Evolutionary conservation across 495 filamentous ascomycete genomes (phyloP).

Genomic region (Talaromyces liani): DNA sequence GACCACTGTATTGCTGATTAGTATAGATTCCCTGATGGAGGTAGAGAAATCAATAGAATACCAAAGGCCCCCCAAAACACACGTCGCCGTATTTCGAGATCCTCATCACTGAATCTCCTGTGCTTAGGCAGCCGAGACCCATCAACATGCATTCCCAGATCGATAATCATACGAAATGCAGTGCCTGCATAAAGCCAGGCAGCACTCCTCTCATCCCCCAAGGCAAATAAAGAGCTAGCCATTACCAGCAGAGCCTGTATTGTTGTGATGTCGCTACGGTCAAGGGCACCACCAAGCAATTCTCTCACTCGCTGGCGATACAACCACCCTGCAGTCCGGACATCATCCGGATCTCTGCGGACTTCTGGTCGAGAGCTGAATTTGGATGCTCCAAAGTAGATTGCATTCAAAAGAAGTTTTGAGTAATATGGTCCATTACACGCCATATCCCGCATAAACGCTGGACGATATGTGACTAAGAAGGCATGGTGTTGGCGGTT

Average conservation of each 20-base stretch:
- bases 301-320: slow-evolving; percentile 32
- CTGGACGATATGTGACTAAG: slow-evolving; percentile 24
- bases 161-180: slow-evolving; percentile 39
- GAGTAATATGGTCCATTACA: slow-evolving; percentile 37
- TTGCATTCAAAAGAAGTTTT: slow-evolving; percentile 39
- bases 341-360: slow-evolving; percentile 25
- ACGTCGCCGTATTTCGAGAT: slow-evolving; percentile 33
- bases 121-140: slow-evolving; percentile 12
- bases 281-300: slow-evolving; percentile 29
- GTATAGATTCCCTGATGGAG: not conserved
- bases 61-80: slow-evolving; percentile 36
- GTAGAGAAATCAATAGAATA: slow-evolving; percentile 13
- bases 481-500: slow-evolving; percentile 30
- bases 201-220: slow-evolving; percentile 32
- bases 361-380: slow-evolving; percentile 24
- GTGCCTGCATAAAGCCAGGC: slow-evolving; percentile 40
- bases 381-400: slow-evolving; percentile 35
- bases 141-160: slow-evolving; percentile 35
- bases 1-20: slow-evolving; percentile 16
- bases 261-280: slow-evolving; percentile 36
- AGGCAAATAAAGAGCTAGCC: slow-evolving; percentile 30
- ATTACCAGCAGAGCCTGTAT: slow-evolving; percentile 37
- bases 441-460: slow-evolving; percentile 28
- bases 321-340: slow-evolving; percentile 26
- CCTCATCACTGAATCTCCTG: slow-evolving; percentile 24